Conservation (phyloP, 768 basidiomycete species). For the Amanita subjunquillea region DNA sequence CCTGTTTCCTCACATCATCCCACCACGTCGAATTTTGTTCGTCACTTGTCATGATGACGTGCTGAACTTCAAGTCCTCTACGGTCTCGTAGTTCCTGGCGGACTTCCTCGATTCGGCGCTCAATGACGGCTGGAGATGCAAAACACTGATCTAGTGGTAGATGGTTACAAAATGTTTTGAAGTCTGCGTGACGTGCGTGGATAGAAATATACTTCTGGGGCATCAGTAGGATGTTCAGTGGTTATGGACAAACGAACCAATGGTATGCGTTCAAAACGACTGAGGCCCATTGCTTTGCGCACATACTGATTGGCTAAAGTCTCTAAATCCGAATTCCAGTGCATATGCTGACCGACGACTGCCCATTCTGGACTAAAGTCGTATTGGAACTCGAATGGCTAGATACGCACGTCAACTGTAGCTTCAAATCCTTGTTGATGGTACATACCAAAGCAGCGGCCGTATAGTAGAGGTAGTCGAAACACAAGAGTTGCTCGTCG, state of each 20-base stretch:
- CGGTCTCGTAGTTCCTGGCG: constrained; percentile 34
- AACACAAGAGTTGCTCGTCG: constrained; percentile 41
- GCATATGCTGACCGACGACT: constrained; percentile 41
- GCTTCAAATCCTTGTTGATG: background rate
- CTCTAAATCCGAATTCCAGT: constrained; percentile 34
- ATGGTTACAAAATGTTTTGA: constrained; percentile 33
- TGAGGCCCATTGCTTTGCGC: constrained; percentile 29
- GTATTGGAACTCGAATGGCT: constrained; percentile 46
- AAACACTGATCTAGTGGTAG: constrained; percentile 35
- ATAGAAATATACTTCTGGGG: constrained; percentile 41
- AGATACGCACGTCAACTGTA: background rate
- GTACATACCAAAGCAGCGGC: constrained; percentile 32
- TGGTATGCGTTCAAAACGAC: constrained; percentile 28
- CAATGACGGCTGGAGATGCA: constrained; percentile 42
- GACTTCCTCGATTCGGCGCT: constrained; percentile 45
- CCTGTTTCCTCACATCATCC: constrained; percentile 34
- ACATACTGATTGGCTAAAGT: constrained; percentile 34
- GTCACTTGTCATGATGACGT: constrained; percentile 59
- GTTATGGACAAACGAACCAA: constrained; percentile 23
- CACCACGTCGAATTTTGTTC: constrained; percentile 50
- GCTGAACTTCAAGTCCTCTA: constrained; percentile 34
- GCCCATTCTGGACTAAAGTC: constrained; percentile 54
- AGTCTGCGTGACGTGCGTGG: constrained; percentile 49
- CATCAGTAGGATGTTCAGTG: background rate
- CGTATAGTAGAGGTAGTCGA: constrained; percentile 42